phyloP scores from a whole-genome alignment of 2,329 filamentous ascomycete species.

The Furcasterigmium sp. region DNA sequence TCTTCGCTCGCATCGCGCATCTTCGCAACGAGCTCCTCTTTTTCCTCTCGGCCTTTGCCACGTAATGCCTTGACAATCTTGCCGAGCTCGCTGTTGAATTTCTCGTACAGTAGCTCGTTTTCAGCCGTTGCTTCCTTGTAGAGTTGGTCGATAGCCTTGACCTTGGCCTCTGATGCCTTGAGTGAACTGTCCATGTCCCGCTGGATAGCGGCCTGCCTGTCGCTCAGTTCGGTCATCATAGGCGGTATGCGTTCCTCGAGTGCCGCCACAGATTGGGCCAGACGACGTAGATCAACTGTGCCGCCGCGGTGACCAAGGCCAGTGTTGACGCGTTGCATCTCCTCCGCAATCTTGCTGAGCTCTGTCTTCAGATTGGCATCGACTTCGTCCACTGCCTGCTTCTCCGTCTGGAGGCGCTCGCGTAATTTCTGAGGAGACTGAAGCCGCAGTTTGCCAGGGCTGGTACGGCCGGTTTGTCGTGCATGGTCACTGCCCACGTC shows the following conservation, averaged over 20 bases:
- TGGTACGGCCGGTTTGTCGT: slow-evolving; percentile 28
- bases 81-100: slow-evolving; percentile 85
- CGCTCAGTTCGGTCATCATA: slow-evolving; percentile 52
- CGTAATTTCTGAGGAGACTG: slow-evolving; percentile 72
- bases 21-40: slow-evolving; percentile 68
- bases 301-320: slow-evolving; percentile 26
- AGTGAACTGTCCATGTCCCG: slow-evolving; percentile 68
- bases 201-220: slow-evolving; percentile 59
- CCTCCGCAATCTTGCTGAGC: slow-evolving; percentile 72
- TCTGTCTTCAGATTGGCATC: slow-evolving; percentile 69
- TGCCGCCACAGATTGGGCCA: slow-evolving; percentile 53
- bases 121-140: slow-evolving; percentile 85
- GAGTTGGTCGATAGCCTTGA: slow-evolving; percentile 77
- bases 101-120: slow-evolving; percentile 88
- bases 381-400: slow-evolving; percentile 64
- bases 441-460: slow-evolving; percentile 54
- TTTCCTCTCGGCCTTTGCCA: slow-evolving; percentile 68
- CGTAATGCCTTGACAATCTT: slow-evolving; percentile 74
- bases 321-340: slow-evolving; percentile 58
- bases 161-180: slow-evolving; percentile 69
- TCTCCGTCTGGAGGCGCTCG: slow-evolving; percentile 80
- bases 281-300: slow-evolving; percentile 38
- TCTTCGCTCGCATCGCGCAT: slow-evolving; percentile 75
- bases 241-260: slow-evolving; percentile 64
- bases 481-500: slow-evolving; percentile 17